Evolutionary conservation across 2,329 filamentous ascomycete species (phyloP), one percentile per base, ranked within the genome.

Genomic region (Bertia moriformis): DNA sequence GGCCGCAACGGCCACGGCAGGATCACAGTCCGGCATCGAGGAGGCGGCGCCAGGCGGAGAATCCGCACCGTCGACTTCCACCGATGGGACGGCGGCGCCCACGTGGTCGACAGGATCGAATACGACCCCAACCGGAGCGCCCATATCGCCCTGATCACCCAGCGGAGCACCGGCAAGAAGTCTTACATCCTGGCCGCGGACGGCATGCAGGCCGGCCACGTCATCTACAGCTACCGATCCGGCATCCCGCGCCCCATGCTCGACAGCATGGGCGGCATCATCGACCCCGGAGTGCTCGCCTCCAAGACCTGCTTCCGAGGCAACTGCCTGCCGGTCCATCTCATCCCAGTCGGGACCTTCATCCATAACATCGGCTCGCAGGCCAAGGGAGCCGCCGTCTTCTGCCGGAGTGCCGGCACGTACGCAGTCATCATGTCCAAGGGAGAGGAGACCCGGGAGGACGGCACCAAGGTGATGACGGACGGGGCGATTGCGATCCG

Each of bases 171-270:
- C 0, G 73, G 77, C 12, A 72, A 71, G 47, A 79, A 93, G 61
- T 85, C 79, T 47, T 98, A 98, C 59, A 93, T 98, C 46, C 68
- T 98, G 42, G 91, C 91, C n/a, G 76, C 91, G 1, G 89, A 98
- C 49, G 91, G 91, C 10, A 81, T 95, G 75, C 71, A 89, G 44
- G 84, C 83, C 3, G 93, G 91, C 29, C 91, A 98, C 56, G 69
- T 83, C 18, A 79, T 98, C 14, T 82, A 96, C 64, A 95, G 87
- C 60, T 98, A 91, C 62, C 78, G 87, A 47, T 65, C 79, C 4
- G 93, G 91, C 47, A 89, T 98, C 43, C 91, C 93, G 1, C 69
- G 82, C 45, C 82, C 91, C 46, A 65, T 98, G 41, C 71, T 95
- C 51, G 78, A 82, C 38, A 87, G 79, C 54, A 95, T 98, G 88